Evolutionary conservation across 225 moss, liverwort and hornwort species (phyloP), one percentile per base, ranked within the genome.

Genomic region (Polytrichum formosum): DNA sequence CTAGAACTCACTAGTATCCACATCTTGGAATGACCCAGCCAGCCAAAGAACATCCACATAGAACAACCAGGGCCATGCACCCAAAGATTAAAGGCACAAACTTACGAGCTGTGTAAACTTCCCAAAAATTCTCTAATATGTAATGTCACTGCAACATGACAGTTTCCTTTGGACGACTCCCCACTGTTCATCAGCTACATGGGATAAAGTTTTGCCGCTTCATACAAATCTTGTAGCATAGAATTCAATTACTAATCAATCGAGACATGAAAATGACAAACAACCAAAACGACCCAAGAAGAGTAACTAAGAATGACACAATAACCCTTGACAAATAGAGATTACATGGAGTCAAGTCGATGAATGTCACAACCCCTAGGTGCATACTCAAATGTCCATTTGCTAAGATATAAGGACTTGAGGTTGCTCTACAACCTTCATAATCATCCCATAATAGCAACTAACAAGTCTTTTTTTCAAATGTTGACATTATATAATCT

Each of bases 61-160:
- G 56, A n/a, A 19, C 56, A 56, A 56, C 20, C 56, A n/a, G 56
- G 35, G 0, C 9, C 35, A 56, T n/a, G 21, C 5, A 56, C 21
- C 19, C 6, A 56, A 62, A 61, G 6, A 28, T 65, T 54, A 33
- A n/a, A 4, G 59, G 27, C 53, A 63, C 67, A 69, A 70, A 77
- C 91, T 91, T 84, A 96, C 96, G 83, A 91, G 83, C 87, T 93
- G 62, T 78, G 85, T 37, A 96, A 79, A 75, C 82, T 84, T 76
- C 87, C 96, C 82, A 83, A 58, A 78, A 86, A 74, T 80, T 83
- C 84, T 82, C 87, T 83, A 70, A 93, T 69, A 61, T 83, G 84
- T 37, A 93, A 76, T 62, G 93, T 90, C 73, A 93, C 56, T 64
- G 79, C 87, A 73, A 96, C 75, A 71, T 83, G 82, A 70, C 90